Evolutionary conservation across 2,329 filamentous ascomycete species (phyloP), one percentile per base, ranked within the genome.

Genomic region (Colletotrichum neosansevieriae): DNA sequence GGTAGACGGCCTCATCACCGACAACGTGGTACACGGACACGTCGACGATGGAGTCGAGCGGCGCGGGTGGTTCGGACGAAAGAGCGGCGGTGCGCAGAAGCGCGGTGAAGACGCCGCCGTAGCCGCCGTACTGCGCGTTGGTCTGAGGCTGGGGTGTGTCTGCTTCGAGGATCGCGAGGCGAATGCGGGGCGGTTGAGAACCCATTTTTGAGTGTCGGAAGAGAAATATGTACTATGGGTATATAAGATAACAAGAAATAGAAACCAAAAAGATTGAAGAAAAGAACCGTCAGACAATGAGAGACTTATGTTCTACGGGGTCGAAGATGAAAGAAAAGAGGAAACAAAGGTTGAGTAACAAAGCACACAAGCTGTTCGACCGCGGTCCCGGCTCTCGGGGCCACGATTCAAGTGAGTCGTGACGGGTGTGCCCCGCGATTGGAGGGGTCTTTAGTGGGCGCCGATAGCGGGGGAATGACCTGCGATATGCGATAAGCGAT

Each of bases 151-250:
- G 84, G 1, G 94, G 94, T 1, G 88, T 92, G 80, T 97, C 95
- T 83, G 92, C 91, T 84, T 97, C 93, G 73, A 98, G 89, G 73
- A 98, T 87, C 53, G 94, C 94, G 79, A 98, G 91, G 63, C 92
- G 91, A 72, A 95, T 81, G 34, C 88, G 87, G n/a, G 73, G 66
- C 42, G 75, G 71, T 6, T 70, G 60, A 1, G 70, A 71, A 53
- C 70, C 70, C 70, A 71, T 71, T 6, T 21, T 66, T 60, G 57
- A 54, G 13, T 36, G 34, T 13, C 32, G 13, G n/a, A 49, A 13
- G 2, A 19, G 44, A 44, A 24, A 21, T 21, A 54, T 54, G 21
- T 21, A 45, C 29, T 38, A 40, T 42, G 49, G 47, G 32, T 36
- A 17, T 36, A 17, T 54, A 56, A 54, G 15, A 56, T 17, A 45